Conservation (phyloP, 139 green algal species). For the Coccomyxa sp. region DNA sequence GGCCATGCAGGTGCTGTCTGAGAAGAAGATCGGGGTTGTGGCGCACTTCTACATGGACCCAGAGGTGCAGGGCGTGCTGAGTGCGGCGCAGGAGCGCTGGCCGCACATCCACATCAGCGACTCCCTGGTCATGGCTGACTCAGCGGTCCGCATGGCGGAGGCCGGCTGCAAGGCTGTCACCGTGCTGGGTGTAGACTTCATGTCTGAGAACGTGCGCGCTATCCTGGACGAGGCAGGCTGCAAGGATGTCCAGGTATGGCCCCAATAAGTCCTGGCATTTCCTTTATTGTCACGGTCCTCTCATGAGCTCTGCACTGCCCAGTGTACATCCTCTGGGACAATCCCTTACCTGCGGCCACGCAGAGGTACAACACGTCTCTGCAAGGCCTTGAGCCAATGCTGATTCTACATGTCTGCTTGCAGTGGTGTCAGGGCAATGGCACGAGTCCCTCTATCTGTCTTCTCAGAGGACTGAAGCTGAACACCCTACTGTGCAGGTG, state of each 20-base stretch:
- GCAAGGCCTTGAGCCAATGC: too few species aligned
- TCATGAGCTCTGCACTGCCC: too few species aligned
- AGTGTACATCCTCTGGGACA: neutral
- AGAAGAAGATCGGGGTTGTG: slow-evolving; percentile 95
- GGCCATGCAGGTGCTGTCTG: slow-evolving; percentile 41
- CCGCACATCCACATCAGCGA: slow-evolving; percentile 95
- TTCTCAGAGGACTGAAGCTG: too few species aligned
- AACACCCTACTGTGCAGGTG: slow-evolving; percentile 40
- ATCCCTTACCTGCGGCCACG: neutral
- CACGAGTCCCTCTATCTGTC: too few species aligned
- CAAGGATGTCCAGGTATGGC: slow-evolving; percentile 40
- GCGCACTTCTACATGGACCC: slow-evolving; percentile 99
- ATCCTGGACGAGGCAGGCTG: slow-evolving; percentile 86
- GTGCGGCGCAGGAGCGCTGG: slow-evolving; percentile 61
- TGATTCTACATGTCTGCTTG: too few species aligned
- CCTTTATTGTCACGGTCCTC: too few species aligned
- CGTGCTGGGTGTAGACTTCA: slow-evolving; percentile 98
- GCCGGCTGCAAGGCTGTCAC: slow-evolving; percentile 79
- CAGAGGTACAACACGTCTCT: neutral
- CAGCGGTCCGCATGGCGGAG: slow-evolving; percentile 77
- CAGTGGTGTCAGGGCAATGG: too few species aligned
- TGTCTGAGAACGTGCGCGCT: slow-evolving; percentile 96
- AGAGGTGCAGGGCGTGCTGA: slow-evolving; percentile 94
- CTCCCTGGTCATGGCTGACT: slow-evolving; percentile 88
- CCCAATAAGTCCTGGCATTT: too few species aligned